These are phyloP conservation scores for Suillus brevipes DNA, from an alignment of 768 basidiomycete species.

Conservation along the genomic window DNA sequence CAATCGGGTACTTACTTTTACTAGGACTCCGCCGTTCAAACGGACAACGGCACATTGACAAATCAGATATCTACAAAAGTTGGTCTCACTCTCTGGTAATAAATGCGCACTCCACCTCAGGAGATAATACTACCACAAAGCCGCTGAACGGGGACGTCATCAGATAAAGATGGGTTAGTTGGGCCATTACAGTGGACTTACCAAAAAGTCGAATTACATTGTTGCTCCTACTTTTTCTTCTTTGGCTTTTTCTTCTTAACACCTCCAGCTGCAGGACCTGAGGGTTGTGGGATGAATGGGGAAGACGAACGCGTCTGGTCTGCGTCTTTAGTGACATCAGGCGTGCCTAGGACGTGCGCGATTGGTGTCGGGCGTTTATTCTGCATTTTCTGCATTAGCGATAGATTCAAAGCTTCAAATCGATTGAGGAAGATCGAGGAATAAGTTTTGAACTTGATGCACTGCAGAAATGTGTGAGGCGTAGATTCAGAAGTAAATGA, in stretches of 20 bases:
- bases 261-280: constrained; percentile 50
- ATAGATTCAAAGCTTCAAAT: constrained; percentile 88
- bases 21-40: neutral
- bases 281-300: constrained; percentile 32
- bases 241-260: constrained; percentile 84
- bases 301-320: constrained; percentile 35
- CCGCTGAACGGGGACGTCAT: neutral
- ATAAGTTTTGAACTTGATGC: constrained; percentile 93
- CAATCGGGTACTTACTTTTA: too few species aligned
- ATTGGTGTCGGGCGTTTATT: constrained; percentile 50
- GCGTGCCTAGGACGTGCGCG: constrained; percentile 14
- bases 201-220: neutral
- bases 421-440: constrained; percentile 95
- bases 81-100: neutral
- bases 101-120: neutral
- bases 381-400: constrained; percentile 85
- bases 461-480: constrained; percentile 46
- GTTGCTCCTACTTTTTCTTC: constrained; percentile 61
- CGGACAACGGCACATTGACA: neutral
- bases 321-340: constrained; percentile 21
- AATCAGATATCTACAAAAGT: neutral
- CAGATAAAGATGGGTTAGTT: neutral
- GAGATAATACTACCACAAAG: neutral
- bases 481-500: neutral
- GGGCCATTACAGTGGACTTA: neutral